Evolutionary conservation across 495 filamentous ascomycete species (phyloP).

Genomic region (Penicillium subrubescens): DNA sequence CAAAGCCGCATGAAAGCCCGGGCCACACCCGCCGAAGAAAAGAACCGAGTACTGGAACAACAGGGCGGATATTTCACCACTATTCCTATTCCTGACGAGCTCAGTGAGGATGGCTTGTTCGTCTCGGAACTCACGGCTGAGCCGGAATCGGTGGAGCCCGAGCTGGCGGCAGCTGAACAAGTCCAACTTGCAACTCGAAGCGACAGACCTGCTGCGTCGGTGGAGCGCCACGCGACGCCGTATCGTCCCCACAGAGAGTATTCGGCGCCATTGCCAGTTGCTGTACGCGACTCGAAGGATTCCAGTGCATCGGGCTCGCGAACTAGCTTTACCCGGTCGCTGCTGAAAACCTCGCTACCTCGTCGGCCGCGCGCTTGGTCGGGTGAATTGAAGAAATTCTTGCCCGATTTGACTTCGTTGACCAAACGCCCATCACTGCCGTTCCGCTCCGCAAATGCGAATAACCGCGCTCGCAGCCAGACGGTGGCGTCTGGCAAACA

Average conservation of each 20-base stretch:
- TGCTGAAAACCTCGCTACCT: slow-evolving; percentile 44
- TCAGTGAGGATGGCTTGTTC: slow-evolving; percentile 36
- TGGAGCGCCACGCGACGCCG: slow-evolving; percentile 11
- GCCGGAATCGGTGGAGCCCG: slow-evolving; percentile 30
- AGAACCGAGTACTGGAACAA: slow-evolving; percentile 65
- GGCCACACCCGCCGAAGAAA: slow-evolving; percentile 74
- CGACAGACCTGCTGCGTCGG: slow-evolving; percentile 6
- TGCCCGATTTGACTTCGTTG: slow-evolving; percentile 48
- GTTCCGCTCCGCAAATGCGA: slow-evolving; percentile 34
- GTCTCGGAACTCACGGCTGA: slow-evolving; percentile 37
- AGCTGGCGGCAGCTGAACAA: not conserved
- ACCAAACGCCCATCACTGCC: slow-evolving; percentile 52
- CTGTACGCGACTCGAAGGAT: slow-evolving; percentile 15
- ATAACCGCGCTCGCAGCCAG: slow-evolving; percentile 34
- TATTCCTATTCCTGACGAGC: slow-evolving; percentile 35
- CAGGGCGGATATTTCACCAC: slow-evolving; percentile 57
- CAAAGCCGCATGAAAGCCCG: slow-evolving; percentile 74
- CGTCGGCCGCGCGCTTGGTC: slow-evolving; percentile 45
- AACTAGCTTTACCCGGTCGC: slow-evolving; percentile 42
- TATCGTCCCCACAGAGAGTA: slow-evolving; percentile 23
- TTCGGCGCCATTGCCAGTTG: slow-evolving; percentile 7
- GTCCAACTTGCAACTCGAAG: slow-evolving; percentile 2
- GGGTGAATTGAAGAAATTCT: slow-evolving; percentile 44
- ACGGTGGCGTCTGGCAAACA: slow-evolving; percentile 22
- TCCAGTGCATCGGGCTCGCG: slow-evolving; percentile 21